Evolutionary conservation across 192 early-diverging fungal genomes (phyloP).

Genomic region (Entophlyctis helioformis): DNA sequence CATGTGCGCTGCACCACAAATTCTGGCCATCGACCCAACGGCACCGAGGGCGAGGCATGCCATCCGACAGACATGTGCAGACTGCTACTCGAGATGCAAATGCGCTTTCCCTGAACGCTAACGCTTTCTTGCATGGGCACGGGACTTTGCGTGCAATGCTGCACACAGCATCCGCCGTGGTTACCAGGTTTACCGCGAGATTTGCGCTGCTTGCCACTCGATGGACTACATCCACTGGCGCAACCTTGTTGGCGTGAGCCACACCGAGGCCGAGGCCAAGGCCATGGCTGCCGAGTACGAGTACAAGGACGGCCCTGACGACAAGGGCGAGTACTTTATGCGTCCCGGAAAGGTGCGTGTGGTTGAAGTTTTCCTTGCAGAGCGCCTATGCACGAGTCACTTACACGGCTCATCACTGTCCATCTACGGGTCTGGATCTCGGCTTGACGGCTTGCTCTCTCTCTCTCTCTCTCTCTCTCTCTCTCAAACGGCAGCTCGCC

Average conservation of each 20-base stretch:
- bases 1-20: too few relatives aligned
- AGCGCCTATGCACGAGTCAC: too few relatives aligned
- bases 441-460: background rate
- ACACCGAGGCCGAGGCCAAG: slow-evolving; percentile 86
- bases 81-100: background rate
- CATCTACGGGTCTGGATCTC: background rate
- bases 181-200: slow-evolving; percentile 97
- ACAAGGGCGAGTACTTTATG: slow-evolving; percentile 80
- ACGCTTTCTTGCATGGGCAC: too few relatives aligned
- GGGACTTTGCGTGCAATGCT: too few relatives aligned
- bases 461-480: background rate
- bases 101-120: background rate
- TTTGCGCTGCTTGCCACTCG: slow-evolving; percentile 95
- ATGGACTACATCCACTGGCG: slow-evolving; percentile 88
- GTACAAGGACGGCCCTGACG: slow-evolving; percentile 88
- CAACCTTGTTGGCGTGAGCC: slow-evolving; percentile 89
- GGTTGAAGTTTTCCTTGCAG: too few relatives aligned
- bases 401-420: too few relatives aligned
- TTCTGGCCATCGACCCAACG: too few relatives aligned
- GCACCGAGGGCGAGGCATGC: too few relatives aligned
- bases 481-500: slow-evolving; percentile 36
- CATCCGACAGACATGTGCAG: background rate
- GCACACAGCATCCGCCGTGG: slow-evolving; percentile 81
- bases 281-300: slow-evolving; percentile 86
- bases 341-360: slow-evolving; percentile 70